These are phyloP conservation scores for Trichophyton equinum DNA, from an alignment of 2,329 filamentous ascomycete genomes.

Conservation along the genomic window DNA sequence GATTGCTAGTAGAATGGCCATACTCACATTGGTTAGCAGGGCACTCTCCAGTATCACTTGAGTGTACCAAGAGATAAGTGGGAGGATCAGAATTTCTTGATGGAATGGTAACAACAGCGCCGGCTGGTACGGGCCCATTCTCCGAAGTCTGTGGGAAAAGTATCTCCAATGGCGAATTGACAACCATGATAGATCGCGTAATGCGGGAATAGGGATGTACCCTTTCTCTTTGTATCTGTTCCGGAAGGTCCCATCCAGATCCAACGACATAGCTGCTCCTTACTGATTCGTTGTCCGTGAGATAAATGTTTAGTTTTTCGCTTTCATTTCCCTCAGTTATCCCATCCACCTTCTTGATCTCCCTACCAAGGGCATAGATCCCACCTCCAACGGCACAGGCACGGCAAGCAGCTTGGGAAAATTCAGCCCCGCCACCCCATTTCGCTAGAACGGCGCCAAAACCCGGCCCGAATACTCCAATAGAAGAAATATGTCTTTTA, in stretches of 20 bases:
- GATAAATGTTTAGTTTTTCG: constrained; percentile 19
- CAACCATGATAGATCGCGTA: constrained; percentile 53
- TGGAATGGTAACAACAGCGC: constrained; percentile 38
- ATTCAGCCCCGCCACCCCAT: constrained; percentile 81
- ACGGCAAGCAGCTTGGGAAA: constrained; percentile 82
- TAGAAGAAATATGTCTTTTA: constrained; percentile 68
- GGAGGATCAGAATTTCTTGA: constrained; percentile 32
- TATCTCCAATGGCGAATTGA: constrained; percentile 50
- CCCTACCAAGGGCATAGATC: constrained; percentile 72
- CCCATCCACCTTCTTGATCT: constrained; percentile 35
- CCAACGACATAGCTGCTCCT: constrained; percentile 27
- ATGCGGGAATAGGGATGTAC: constrained; percentile 26
- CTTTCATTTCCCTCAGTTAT: constrained; percentile 5
- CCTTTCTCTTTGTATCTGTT: constrained; percentile 9
- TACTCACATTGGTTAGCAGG: constrained; percentile 79
- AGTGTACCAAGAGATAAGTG: constrained; percentile 58
- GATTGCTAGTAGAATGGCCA: constrained; percentile 7
- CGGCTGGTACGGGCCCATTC: constrained; percentile 61
- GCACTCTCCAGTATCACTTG: constrained; percentile 86
- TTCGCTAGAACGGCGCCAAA: constrained; percentile 86
- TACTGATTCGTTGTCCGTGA: constrained; percentile 28
- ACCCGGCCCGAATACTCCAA: constrained; percentile 74
- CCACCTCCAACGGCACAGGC: constrained; percentile 83
- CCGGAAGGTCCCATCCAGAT: constrained; percentile 27
- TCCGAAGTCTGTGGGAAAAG: constrained; percentile 63